phyloP scores from a whole-genome alignment of 2,329 filamentous ascomycete genomes.

The Fusarium verticillioides region DNA sequence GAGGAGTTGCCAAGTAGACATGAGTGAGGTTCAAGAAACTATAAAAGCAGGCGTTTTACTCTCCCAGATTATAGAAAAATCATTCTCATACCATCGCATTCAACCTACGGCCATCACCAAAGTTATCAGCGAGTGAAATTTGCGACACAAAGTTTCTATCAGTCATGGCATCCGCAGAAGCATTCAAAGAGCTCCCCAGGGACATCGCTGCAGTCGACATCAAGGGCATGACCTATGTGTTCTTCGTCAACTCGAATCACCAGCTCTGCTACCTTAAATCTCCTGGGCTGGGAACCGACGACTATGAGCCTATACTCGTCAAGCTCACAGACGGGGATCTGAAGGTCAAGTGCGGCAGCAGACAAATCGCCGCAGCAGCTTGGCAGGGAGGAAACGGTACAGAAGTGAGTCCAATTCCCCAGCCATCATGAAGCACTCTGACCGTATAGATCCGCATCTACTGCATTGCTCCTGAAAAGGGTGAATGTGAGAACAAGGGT shows the following conservation, averaged over 20 bases:
- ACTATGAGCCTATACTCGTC: background rate
- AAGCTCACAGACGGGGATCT: background rate
- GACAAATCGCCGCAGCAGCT: background rate
- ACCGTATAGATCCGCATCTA: background rate
- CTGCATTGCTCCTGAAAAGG: background rate
- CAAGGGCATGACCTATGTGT: background rate
- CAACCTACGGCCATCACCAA: accelerated
- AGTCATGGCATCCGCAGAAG: background rate
- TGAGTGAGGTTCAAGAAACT: background rate
- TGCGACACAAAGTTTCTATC: background rate
- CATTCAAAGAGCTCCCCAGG: background rate
- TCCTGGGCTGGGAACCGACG: background rate
- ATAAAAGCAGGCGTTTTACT: background rate
- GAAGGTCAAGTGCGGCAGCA: background rate
- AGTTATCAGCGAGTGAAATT: background rate
- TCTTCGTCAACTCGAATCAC: background rate
- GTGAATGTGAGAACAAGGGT: background rate
- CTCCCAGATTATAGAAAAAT: accelerated
- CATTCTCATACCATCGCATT: background rate
- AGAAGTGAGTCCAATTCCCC: background rate
- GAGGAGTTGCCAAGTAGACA: background rate
- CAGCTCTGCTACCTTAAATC: background rate
- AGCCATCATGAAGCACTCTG: background rate
- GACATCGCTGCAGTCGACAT: background rate
- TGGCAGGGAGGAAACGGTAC: background rate